These are phyloP conservation scores for Hypholoma fasciculare DNA, from an alignment of 768 basidiomycete species.

Conservation along the genomic window DNA sequence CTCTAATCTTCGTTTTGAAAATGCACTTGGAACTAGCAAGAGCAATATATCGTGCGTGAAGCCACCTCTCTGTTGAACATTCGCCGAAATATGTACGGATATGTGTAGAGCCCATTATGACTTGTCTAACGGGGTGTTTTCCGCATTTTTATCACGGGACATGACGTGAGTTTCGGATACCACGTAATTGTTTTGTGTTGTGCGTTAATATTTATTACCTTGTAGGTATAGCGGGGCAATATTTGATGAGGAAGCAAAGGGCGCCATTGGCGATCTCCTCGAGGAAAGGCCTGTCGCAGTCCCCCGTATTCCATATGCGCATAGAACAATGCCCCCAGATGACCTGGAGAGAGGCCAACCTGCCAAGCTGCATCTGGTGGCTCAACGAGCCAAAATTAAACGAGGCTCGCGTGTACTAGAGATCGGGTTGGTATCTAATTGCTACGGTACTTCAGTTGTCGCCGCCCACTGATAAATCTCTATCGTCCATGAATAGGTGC, in stretches of 20 bases:
- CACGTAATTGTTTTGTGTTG: not conserved
- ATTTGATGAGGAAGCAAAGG: constrained; percentile 9
- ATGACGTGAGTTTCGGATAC: constrained; percentile 5
- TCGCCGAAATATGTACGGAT: not conserved
- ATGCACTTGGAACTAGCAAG: constrained; percentile 10
- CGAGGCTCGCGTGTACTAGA: constrained; percentile 10
- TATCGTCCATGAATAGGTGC: not conserved
- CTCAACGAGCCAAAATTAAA: constrained; percentile 6
- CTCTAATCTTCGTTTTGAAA: constrained; percentile 8
- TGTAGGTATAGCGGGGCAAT: constrained; percentile 10
- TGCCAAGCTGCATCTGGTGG: constrained; percentile 11
- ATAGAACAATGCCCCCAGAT: constrained; percentile 5
- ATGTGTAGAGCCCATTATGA: constrained; percentile 10
- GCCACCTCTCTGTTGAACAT: not conserved
- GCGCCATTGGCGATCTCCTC: constrained; percentile 7
- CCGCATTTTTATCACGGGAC: constrained; percentile 13
- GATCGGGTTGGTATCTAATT: constrained; percentile 5
- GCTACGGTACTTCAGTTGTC: not conserved
- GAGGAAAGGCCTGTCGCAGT: constrained; percentile 6
- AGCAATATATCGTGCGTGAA: constrained; percentile 11
- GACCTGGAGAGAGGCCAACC: constrained; percentile 12
- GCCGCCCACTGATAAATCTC: not conserved
- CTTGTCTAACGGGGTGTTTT: constrained; percentile 11
- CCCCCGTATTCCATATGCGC: not conserved
- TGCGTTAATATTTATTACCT: not conserved